Percentiles rank a stretch among this genome's conserved stretches.
Evolutionary conservation across 1,284 basidiomycete genomes (phyloP).

Genomic region (Rhodotorula sp.): DNA sequence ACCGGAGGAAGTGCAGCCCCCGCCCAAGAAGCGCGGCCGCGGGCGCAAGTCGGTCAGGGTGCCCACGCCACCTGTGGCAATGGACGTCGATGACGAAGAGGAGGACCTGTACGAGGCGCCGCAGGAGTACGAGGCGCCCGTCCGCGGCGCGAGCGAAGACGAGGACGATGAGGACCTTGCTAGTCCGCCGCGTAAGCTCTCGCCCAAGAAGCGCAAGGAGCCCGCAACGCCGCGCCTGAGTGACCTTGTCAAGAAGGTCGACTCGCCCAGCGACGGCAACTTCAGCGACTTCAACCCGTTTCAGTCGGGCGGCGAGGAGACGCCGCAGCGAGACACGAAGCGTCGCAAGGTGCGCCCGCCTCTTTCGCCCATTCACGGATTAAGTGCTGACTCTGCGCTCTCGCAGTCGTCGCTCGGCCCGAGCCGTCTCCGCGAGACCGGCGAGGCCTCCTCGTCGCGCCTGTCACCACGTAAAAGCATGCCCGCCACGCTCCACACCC

Average conservation of each 20-base stretch:
- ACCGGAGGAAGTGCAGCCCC: neutral
- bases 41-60: neutral
- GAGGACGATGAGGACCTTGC: neutral
- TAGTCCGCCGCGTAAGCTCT: neutral
- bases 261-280: constrained; percentile 2
- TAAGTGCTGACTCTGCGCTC: too few species aligned
- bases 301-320: constrained; percentile 56
- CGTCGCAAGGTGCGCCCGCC: constrained; percentile 28
- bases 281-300: constrained; percentile 60
- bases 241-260: constrained; percentile 1
- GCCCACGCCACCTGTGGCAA: neutral
- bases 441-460: neutral
- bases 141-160: constrained; percentile 11
- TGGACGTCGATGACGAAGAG: constrained; percentile 3
- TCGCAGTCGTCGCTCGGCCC: constrained; percentile 32
- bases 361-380: constrained; percentile 10
- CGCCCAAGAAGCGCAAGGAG: constrained; percentile 31
- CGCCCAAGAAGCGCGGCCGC: neutral
- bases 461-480: neutral
- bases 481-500: neutral
- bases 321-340: constrained; percentile 49
- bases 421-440: neutral
- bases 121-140: constrained; percentile 15
- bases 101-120: constrained; percentile 12
- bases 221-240: constrained; percentile 9